These are phyloP conservation scores for Calonectria ilicicola DNA, from an alignment of 2,329 filamentous ascomycete genomes.

Conservation along the genomic window DNA sequence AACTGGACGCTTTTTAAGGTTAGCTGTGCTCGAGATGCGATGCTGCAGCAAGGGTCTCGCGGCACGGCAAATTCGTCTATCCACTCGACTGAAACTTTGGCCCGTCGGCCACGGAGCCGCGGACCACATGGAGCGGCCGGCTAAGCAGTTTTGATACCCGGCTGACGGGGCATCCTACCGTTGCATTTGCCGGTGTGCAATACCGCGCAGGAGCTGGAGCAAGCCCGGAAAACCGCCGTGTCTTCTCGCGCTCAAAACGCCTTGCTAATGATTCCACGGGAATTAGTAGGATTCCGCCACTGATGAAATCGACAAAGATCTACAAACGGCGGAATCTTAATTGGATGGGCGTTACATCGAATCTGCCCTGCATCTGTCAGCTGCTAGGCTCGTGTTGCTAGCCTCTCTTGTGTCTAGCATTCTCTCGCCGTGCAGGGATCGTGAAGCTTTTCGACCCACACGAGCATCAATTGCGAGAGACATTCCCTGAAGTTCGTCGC, in stretches of 20 bases:
- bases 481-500: background rate
- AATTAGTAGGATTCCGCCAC: background rate
- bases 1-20: background rate
- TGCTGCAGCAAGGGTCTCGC: background rate
- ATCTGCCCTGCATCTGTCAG: background rate
- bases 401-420: background rate
- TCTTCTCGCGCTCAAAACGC: background rate
- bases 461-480: background rate
- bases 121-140: background rate
- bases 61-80: constrained; percentile 2
- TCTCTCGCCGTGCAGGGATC: background rate
- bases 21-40: background rate
- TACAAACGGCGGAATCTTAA: constrained; percentile 1
- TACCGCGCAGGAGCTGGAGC: background rate
- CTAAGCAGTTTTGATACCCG: background rate
- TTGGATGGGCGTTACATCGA: background rate
- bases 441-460: background rate
- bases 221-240: background rate
- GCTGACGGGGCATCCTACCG: background rate
- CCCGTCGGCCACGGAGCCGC: background rate
- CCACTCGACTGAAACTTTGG: background rate
- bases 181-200: background rate
- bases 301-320: background rate
- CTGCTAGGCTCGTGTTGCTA: background rate
- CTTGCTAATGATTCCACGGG: background rate